A percentile compares a stretch with the other conserved stretches of the same genome.
Evolutionary conservation across 1,284 basidiomycete species (phyloP).

Genomic region (Irpex sp.): DNA sequence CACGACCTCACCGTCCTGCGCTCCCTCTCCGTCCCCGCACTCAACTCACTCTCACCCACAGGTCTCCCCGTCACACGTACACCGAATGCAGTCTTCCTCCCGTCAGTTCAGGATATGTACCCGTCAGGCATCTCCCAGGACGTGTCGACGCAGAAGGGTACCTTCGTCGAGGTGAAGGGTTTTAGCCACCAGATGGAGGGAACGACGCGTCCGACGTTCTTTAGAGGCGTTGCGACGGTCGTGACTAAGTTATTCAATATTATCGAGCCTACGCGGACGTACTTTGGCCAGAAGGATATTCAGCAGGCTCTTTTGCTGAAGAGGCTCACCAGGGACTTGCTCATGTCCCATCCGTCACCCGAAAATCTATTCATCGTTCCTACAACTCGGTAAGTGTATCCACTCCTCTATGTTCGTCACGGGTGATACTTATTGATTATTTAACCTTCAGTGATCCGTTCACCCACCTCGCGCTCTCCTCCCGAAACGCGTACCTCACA

Average conservation of each 20-base stretch:
- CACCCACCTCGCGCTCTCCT: conserved; percentile 80
- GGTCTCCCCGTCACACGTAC: conserved; percentile 27
- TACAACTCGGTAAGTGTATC: conserved; percentile 56
- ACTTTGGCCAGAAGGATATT: conserved; percentile 99
- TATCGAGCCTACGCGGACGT: conserved; percentile 88
- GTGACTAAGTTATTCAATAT: conserved; percentile 95
- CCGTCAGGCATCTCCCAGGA: conserved; percentile 84
- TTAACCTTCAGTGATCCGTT: conserved; percentile 35
- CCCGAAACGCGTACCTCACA: conserved; percentile 86
- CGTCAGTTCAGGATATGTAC: conserved; percentile 81
- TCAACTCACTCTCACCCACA: neutral
- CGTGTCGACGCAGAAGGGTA: conserved; percentile 75
- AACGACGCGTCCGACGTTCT: conserved; percentile 81
- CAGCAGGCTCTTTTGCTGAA: conserved; percentile 91
- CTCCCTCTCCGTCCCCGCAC: conserved; percentile 21
- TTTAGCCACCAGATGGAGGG: conserved; percentile 90
- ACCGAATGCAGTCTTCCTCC: conserved; percentile 77
- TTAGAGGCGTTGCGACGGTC: conserved; percentile 93
- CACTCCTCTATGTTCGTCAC: neutral
- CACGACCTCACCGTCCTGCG: conserved; percentile 56
- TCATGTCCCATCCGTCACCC: conserved; percentile 72
- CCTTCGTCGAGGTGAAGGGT: conserved; percentile 89
- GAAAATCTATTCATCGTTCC: conserved; percentile 79
- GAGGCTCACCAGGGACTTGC: conserved; percentile 80
- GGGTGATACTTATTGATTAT: neutral